phyloP scores from a whole-genome alignment of 2,329 filamentous ascomycete genomes.

The Microsporum ferrugineum region DNA sequence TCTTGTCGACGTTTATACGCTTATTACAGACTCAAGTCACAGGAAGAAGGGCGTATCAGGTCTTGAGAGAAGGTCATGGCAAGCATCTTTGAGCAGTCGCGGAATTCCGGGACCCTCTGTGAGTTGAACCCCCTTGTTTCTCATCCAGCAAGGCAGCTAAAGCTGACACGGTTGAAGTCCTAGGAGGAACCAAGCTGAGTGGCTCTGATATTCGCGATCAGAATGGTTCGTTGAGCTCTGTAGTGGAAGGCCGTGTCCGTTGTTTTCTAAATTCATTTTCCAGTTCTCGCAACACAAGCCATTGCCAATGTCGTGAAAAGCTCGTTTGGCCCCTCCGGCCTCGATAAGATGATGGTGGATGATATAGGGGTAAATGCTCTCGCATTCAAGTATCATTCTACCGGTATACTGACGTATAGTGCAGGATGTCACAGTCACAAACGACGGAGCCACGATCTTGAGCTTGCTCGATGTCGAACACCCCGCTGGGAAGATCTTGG shows the following conservation, averaged over 20 bases:
- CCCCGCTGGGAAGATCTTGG: slow-evolving; percentile 94
- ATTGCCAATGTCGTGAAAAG: slow-evolving; percentile 99
- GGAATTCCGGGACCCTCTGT: slow-evolving; percentile 85
- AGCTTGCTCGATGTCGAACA: slow-evolving; percentile 93
- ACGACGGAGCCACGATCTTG: slow-evolving; percentile 95
- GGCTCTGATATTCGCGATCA: slow-evolving; percentile 94
- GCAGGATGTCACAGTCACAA: slow-evolving; percentile 94
- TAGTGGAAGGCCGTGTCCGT: neutral
- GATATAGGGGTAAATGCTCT: slow-evolving; percentile 69
- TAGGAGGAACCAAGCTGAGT: slow-evolving; percentile 95
- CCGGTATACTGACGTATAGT: slow-evolving; percentile 18
- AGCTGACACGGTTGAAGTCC: slow-evolving; percentile 46
- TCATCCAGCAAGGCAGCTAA: slow-evolving; percentile 7
- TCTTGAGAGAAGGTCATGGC: slow-evolving; percentile 51
- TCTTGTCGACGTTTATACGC: neutral
- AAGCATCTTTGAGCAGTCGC: slow-evolving; percentile 88
- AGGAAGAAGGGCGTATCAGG: neutral
- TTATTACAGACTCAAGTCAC: neutral
- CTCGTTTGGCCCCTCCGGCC: slow-evolving; percentile 89
- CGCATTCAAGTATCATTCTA: neutral
- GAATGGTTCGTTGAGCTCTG: slow-evolving; percentile 54
- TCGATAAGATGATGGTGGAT: slow-evolving; percentile 99
- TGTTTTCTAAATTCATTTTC: neutral
- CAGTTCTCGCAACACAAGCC: slow-evolving; percentile 86
- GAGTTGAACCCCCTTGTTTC: slow-evolving; percentile 25